Evolutionary conservation across 2,329 filamentous ascomycete species (phyloP).

Genomic region (Aspergillus ochraceoroseus): DNA sequence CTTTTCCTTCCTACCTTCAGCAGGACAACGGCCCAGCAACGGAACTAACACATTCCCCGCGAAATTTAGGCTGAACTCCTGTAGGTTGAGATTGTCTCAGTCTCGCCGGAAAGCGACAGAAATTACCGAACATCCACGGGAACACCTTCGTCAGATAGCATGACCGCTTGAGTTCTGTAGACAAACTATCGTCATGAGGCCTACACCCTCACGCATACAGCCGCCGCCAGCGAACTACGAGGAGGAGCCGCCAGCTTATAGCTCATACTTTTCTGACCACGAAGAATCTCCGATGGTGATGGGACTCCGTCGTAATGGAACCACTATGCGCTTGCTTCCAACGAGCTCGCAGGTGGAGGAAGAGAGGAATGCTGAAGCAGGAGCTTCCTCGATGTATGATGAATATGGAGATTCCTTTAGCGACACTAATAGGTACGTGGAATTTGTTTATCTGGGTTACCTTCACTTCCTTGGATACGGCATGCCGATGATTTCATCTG

Average conservation of each 20-base stretch:
- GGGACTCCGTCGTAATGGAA: conserved; percentile 30
- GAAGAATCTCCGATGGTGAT: conserved; percentile 27
- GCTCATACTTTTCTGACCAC: conserved; percentile 28
- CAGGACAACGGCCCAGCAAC: background rate
- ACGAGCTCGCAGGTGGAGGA: conserved; percentile 37
- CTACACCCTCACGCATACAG: conserved; percentile 25
- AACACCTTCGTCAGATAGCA: conserved; percentile 7
- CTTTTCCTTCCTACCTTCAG: background rate
- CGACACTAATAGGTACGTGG: conserved; percentile 16
- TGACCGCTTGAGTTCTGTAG: conserved; percentile 8
- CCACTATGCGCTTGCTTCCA: conserved; percentile 46
- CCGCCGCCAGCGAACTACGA: conserved; percentile 35
- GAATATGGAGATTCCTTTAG: conserved; percentile 24
- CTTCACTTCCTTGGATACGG: conserved; percentile 13
- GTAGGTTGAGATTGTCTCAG: conserved; percentile 6
- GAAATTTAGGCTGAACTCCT: background rate
- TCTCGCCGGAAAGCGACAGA: background rate
- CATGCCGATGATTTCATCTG: conserved; percentile 16
- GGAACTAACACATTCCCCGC: conserved; percentile 5
- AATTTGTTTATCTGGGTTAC: conserved; percentile 11
- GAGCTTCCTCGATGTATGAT: conserved; percentile 26
- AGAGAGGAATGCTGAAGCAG: conserved; percentile 27
- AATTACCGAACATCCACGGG: background rate
- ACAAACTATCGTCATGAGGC: conserved; percentile 18
- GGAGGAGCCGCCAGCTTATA: conserved; percentile 44